phyloP scores from a whole-genome alignment of 352 stramenopile species.

The Thalassiosira mediterranea region DNA sequence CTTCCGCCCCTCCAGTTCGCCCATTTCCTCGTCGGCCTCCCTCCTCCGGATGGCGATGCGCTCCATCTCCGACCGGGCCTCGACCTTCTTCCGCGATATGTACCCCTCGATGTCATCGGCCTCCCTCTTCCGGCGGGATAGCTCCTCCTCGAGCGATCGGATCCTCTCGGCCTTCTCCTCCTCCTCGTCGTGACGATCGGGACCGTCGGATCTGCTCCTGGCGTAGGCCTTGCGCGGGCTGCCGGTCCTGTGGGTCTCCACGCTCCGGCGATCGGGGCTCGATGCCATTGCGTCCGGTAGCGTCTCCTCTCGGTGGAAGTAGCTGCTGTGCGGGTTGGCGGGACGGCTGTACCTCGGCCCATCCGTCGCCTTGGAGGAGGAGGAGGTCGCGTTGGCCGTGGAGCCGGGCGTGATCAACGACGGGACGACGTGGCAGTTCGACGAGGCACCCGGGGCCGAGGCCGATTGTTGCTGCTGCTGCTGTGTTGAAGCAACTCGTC shows the following conservation, averaged over 20 bases:
- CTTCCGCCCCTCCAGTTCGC: not conserved
- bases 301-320: conserved; percentile 9
- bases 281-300: conserved; percentile 3
- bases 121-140: conserved; percentile 26
- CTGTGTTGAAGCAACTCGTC: not conserved
- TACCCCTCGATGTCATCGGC: not conserved
- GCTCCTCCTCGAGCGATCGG: conserved; percentile 18
- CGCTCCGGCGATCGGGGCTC: too few relatives aligned
- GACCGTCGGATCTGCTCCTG: not conserved
- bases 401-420: conserved; percentile 17
- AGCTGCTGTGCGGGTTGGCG: conserved; percentile 21
- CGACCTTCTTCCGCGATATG: not conserved
- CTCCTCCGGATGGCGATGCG: not conserved
- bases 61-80: not conserved
- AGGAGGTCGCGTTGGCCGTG: not conserved
- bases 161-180: conserved; percentile 27
- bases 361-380: not conserved
- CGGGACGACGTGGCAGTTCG: too few relatives aligned
- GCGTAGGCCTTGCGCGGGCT: not conserved
- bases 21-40: not conserved
- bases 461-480: not conserved
- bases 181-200: not conserved
- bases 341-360: not conserved
- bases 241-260: too few relatives aligned
- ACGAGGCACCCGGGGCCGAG: not conserved